Conservation (phyloP, 2,329 filamentous ascomycete species). For the Penicillium rolfsii region DNA sequence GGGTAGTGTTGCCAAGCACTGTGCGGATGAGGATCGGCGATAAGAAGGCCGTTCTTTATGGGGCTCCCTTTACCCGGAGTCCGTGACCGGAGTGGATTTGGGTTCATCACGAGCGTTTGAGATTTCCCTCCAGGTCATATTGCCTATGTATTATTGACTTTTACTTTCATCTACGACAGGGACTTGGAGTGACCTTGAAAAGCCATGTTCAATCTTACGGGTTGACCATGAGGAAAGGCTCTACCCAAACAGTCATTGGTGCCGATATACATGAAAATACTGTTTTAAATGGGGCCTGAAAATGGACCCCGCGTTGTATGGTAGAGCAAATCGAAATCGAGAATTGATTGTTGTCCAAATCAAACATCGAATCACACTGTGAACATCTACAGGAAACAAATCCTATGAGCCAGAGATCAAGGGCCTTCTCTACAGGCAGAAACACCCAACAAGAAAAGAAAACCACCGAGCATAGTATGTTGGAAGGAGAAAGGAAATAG, state of each 20-base stretch:
- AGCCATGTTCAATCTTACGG: background rate
- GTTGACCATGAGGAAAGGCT: background rate
- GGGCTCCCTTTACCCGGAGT: background rate
- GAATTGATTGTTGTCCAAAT: background rate
- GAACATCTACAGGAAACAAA: constrained; percentile 17
- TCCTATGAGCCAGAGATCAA: constrained; percentile 13
- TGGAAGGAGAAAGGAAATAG: constrained; percentile 20
- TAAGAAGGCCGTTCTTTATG: constrained; percentile 10
- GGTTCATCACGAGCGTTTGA: background rate
- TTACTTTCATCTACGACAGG: background rate
- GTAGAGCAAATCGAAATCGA: background rate
- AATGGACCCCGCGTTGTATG: background rate
- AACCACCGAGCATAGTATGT: constrained; percentile 18
- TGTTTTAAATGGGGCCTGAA: background rate
- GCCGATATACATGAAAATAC: background rate
- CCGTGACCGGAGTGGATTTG: background rate
- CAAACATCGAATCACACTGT: background rate
- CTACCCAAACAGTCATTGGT: background rate
- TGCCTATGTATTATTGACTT: background rate
- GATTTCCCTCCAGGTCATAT: background rate
- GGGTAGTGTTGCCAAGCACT: constrained; percentile 16
- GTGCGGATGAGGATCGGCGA: constrained; percentile 18
- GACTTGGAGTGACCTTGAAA: background rate
- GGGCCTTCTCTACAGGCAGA: constrained; percentile 23
- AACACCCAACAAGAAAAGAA: constrained; percentile 14